Evolutionary conservation across 345 rosid species (phyloP).

Genomic region (Citrus glauca): DNA sequence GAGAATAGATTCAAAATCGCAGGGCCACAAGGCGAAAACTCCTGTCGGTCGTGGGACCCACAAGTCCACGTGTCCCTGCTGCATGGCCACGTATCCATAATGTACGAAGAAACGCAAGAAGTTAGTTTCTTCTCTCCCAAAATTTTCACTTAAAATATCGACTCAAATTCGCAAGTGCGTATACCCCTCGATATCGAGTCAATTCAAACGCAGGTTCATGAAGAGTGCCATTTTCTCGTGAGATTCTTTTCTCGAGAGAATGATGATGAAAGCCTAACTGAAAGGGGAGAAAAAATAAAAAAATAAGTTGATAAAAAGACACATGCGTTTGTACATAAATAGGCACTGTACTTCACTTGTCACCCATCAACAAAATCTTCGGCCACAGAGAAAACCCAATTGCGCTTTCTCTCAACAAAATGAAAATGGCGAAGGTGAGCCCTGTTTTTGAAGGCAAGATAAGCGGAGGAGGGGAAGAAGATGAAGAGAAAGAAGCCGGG

Average conservation of each 20-base stretch:
- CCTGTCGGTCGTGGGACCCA: slow-evolving; percentile 8
- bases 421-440: slow-evolving; percentile 25
- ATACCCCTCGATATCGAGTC: too few species aligned
- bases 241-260: background rate
- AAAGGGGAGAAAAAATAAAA: too few species aligned
- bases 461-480: background rate
- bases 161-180: background rate
- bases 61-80: slow-evolving; percentile 11
- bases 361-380: background rate
- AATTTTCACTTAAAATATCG: background rate
- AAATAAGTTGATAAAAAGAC: background rate
- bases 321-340: background rate
- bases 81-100: slow-evolving; percentile 17
- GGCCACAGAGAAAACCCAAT: background rate
- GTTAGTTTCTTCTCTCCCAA: background rate
- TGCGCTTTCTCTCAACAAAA: background rate
- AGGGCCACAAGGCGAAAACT: background rate
- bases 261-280: too few species aligned
- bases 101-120: background rate
- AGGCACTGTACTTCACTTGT: too few species aligned
- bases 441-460: slow-evolving; percentile 12
- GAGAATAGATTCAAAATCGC: background rate
- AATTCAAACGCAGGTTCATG: too few species aligned
- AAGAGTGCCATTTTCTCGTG: background rate
- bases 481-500: background rate